Conservation (phyloP, 2,329 filamentous ascomycete species). For the Sphaerulina musiva region DNA sequence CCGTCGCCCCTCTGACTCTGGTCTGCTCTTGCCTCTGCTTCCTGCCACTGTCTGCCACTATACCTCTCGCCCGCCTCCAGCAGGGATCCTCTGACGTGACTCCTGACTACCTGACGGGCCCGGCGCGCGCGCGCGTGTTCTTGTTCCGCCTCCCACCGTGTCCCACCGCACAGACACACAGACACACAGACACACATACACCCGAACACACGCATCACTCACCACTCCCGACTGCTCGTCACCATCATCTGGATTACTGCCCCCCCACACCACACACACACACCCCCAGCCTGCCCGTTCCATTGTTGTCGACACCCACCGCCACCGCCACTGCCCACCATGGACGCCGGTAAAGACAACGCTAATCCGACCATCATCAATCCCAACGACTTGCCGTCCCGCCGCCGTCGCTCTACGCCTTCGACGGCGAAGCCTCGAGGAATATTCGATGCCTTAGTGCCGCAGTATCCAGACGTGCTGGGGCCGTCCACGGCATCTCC, state of each 20-base stretch:
- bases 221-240: too few species aligned
- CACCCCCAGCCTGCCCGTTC: not conserved
- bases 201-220: too few species aligned
- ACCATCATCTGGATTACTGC: not conserved
- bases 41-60: not conserved
- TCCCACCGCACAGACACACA: too few species aligned
- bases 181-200: too few species aligned
- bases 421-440: constrained; percentile 42
- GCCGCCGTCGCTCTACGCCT: constrained; percentile 46
- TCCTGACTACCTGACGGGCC: too few species aligned
- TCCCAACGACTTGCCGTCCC: constrained; percentile 78
- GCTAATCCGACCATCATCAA: constrained; percentile 91
- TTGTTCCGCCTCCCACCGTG: too few species aligned
- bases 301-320: not conserved
- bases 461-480: constrained; percentile 44
- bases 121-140: too few species aligned
- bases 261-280: not conserved
- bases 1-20: not conserved
- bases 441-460: constrained; percentile 50
- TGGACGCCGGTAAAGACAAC: constrained; percentile 54
- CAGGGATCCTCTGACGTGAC: too few species aligned
- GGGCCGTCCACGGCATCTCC: constrained; percentile 21
- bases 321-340: constrained; percentile 15
- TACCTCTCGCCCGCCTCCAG: too few species aligned
- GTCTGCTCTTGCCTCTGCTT: not conserved